Evolutionary conservation across 305 asterid genomes (phyloP), one percentile per base, ranked within the genome.

Genomic region (Rubia tinctorum): DNA sequence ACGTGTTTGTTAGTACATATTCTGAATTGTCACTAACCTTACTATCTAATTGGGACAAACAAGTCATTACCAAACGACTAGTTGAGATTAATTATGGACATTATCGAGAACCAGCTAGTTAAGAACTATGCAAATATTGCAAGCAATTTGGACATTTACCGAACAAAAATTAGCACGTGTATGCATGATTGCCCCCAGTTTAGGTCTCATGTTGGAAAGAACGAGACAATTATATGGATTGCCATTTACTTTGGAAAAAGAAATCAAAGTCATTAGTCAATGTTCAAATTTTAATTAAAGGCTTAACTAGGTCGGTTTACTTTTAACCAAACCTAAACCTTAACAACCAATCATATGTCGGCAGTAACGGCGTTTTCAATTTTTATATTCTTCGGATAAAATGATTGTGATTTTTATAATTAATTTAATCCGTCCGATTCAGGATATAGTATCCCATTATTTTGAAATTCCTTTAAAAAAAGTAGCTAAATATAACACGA

Each of bases 171-270:
- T 17, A 8, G 81, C 87, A 81, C 88, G 86, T 84, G 79, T 82
- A 18, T 53, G 4, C 23, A 17, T 53, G 60, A 53, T 53, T 53
- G 92, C 49, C 73, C 83, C 90, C 86, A 25, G 5, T 59, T 68
- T 76, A 78, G 82, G 83, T 79, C 65, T 73, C 92, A 63, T 90
- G 95, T 81, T 85, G 81, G 86, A 76, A 66, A 63, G 18, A 43
- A 76, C 69, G 86, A 76, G 71, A 82, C 96, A 86, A 72, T 8
- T 37, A 74, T 30, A 22, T 25, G 44, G 63, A 15, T 17, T 68
- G 47, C 74, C 67, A 17, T 17, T 13, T 53, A 14, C 30, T 10
- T 55, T 3, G 11, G 60, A 53, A 53, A 11, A 22, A 25, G 17
- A 34, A 34, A 34, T 10, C 22, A 72, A 78, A 39, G 40, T 63